Base-by-base conservation (phyloP, 495 filamentous ascomycete genomes). In the Trichoderma gamsii region DNA sequence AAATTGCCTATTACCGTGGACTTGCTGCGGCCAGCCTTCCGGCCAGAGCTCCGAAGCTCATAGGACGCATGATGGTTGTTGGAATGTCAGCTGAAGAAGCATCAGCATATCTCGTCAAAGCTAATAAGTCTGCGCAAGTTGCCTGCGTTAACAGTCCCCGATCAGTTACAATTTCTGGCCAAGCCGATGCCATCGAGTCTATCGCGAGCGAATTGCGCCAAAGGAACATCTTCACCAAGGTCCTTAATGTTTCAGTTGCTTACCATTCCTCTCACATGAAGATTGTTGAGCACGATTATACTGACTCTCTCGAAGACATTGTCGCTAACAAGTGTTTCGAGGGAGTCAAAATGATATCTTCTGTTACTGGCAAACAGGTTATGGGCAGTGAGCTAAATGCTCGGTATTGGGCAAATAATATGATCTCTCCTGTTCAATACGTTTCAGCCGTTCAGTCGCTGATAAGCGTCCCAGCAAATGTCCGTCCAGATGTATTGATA, bases 101-200 rank as follows among this genome's bases (percentile, higher is more conserved):
- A 3, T 64, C 70, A 49, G 41, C 56, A n/a, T 77, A 76, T 56
- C 68, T 82, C n/a, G 68, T 71, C 59, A 71, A 71, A 18, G 72
- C 71, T 15, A 65, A 69, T 41, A 69, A 76, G 66, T 59, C 66
- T 51, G 77, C 71, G 9, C 68, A 63, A 35, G 68, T 84, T 49
- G 83, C 80, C 32, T 85, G 82, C 68, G 65, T 81, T 43, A 86
- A 85, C 72, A 81, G 78, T 64, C 82, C 80, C 4, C 64, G 59
- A 4, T 84, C 76, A 59, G 70, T 80, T 27, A 86, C 84, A 4
- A 38, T 86, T 2, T 81, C 80, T 4, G 83, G 83, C 0, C 75
- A 78, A 46, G 65, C 23, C 0, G 71, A 70, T 0, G 77, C 71
- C 1, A 79, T 87, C 11, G 71, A 78, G 2, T 69, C 71, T 6